A percentile compares a stretch with the other conserved stretches of the same genome.
phyloP scores from a whole-genome alignment of 768 basidiomycete genomes.

The Aureoboletus auriporus region DNA sequence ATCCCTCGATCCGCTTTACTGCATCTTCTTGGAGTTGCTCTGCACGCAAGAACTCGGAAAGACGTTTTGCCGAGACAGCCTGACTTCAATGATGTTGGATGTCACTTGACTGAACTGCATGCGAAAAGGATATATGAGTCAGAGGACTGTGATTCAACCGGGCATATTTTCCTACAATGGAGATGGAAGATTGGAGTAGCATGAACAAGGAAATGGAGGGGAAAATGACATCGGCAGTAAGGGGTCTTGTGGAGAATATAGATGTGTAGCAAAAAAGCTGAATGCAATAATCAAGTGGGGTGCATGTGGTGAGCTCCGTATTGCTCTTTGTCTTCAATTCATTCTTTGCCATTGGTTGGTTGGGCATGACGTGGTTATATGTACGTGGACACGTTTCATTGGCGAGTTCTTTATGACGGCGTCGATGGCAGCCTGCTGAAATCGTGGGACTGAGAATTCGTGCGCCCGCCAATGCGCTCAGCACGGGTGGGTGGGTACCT shows the following conservation, averaged over 20 bases:
- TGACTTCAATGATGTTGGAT: constrained; percentile 79
- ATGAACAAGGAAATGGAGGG: constrained; percentile 92
- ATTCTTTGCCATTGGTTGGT: constrained; percentile 67
- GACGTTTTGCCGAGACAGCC: constrained; percentile 78
- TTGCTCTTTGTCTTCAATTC: constrained; percentile 69
- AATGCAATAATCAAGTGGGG: constrained; percentile 67
- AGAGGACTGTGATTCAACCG: not conserved
- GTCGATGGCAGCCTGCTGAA: constrained; percentile 49
- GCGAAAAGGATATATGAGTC: not conserved
- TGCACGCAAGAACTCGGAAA: constrained; percentile 70
- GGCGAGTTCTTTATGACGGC: not conserved
- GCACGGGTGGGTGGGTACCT: constrained; percentile 35
- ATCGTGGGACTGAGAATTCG: constrained; percentile 59
- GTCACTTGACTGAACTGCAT: constrained; percentile 65
- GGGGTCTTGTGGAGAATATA: constrained; percentile 51
- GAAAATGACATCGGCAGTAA: constrained; percentile 92
- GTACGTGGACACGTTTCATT: constrained; percentile 31
- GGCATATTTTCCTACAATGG: constrained; percentile 57
- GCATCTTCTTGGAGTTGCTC: constrained; percentile 82
- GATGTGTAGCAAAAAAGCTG: constrained; percentile 80
- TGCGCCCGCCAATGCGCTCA: constrained; percentile 61
- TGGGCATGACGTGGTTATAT: constrained; percentile 71
- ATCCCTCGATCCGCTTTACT: constrained; percentile 44
- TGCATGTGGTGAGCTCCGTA: constrained; percentile 50
- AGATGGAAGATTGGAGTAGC: constrained; percentile 82